Conservation (phyloP, 2,329 filamentous ascomycete genomes). For the Helotiales sp. region DNA sequence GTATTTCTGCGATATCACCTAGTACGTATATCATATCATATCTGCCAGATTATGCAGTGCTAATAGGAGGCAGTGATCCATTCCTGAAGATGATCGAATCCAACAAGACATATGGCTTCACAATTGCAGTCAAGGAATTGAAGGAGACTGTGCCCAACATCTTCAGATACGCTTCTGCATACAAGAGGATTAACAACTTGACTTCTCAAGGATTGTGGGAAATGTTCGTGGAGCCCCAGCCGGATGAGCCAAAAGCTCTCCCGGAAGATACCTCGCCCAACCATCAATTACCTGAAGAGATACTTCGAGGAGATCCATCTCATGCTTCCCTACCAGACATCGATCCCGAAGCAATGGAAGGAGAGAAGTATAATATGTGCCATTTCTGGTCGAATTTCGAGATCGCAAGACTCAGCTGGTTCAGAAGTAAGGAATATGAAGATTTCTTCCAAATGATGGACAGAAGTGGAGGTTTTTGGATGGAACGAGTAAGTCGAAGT, state of each 20-base stretch:
- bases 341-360: slow-evolving; percentile 92
- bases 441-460: slow-evolving; percentile 99
- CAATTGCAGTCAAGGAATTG: slow-evolving; percentile 96
- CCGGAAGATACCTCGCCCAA: slow-evolving; percentile 64
- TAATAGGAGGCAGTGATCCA: slow-evolving; percentile 67
- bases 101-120: slow-evolving; percentile 99
- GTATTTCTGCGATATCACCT: slow-evolving; percentile 99
- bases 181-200: slow-evolving; percentile 89
- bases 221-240: slow-evolving; percentile 87
- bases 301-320: slow-evolving; percentile 73
- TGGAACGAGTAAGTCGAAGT: slow-evolving; percentile 76
- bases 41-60: slow-evolving; percentile 11
- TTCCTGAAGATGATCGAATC: slow-evolving; percentile 91
- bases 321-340: slow-evolving; percentile 73
- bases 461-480: slow-evolving; percentile 96
- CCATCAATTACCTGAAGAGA: slow-evolving; percentile 74
- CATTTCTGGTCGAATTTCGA: slow-evolving; percentile 99
- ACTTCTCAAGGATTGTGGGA: slow-evolving; percentile 94
- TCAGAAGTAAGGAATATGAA: slow-evolving; percentile 94
- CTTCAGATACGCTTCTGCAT: slow-evolving; percentile 97
- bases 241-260: slow-evolving; percentile 55
- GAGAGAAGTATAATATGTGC: slow-evolving; percentile 99
- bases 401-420: slow-evolving; percentile 92
- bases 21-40: slow-evolving; percentile 55
- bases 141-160: slow-evolving; percentile 98